Base-by-base conservation (phyloP, 2,329 filamentous ascomycete genomes). In the Rhinocladiella mackenziei region DNA sequence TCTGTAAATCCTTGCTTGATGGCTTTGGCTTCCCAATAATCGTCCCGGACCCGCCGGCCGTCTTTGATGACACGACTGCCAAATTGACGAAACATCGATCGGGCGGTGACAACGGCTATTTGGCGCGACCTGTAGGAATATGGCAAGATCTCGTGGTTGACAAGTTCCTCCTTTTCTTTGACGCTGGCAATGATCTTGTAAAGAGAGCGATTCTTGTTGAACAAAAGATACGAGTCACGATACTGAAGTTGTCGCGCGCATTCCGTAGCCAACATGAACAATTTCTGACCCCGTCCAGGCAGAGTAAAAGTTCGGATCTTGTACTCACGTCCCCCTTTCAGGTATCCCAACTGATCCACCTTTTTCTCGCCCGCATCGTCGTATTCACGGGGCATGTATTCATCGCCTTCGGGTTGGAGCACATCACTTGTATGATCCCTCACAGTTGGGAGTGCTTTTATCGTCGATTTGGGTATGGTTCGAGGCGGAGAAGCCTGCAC, bases 1-100 rank as follows among this genome's bases (percentile, higher is more conserved):
- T 98, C 92, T 1, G 92, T 98, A 62, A 98, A 98, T 8, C 92
- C 92, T 67, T 98, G 92, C 68, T 97, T 98, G 35, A 86, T 78
- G 5, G 92, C 92, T 68, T 97, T 97, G 61, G 84, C 86, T 66
- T 97, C 92, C 92, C 92, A 98, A 67, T 98, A 98, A 64, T 98
- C 92, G 67, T 98, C 92, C 37, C 92, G 83, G 30, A 98, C 92
- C 45, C 92, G 77, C 51, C 91, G 79, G 23, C 92, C 92, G 59
- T 89, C 86, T 25, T 86, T 81, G 53, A 98, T 92, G 39, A 98
- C 84, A 52, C 92, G 80, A 65, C 89, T 96, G 36, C 92, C 92
- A 65, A 98, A 98, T 65, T 98, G 92, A 31, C 92, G 83, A 67
- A 97, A 98, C 92, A 98, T 98, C 57, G 91, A 97, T 54, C 88